Percentiles rank a stretch among this genome's conserved stretches.
Evolutionary conservation across 2,329 filamentous ascomycete genomes (phyloP).

Genomic region (Cercospora brassicicola): DNA sequence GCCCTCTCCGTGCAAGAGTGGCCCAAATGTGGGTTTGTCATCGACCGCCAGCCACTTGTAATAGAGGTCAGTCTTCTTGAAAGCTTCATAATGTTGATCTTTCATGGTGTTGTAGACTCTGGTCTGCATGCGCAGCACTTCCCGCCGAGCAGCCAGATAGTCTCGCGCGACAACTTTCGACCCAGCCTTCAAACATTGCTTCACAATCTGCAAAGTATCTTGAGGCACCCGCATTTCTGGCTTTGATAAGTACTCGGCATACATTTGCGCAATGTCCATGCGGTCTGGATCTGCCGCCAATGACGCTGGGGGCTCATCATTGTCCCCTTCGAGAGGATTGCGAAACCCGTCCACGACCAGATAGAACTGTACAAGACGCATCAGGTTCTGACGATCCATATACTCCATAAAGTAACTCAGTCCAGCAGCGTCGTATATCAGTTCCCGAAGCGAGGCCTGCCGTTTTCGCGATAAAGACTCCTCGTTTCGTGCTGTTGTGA

Average conservation of each 20-base stretch:
- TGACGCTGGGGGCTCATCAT: slow-evolving; percentile 59
- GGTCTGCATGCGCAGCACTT: slow-evolving; percentile 80
- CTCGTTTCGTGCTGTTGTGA: slow-evolving; percentile 36
- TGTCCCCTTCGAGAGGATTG: slow-evolving; percentile 85
- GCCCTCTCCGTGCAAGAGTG: slow-evolving; percentile 25
- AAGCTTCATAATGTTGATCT: slow-evolving; percentile 73
- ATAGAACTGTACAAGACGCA: slow-evolving; percentile 96
- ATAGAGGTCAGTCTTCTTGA: slow-evolving; percentile 90
- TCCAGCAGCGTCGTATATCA: slow-evolving; percentile 86
- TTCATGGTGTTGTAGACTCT: slow-evolving; percentile 82
- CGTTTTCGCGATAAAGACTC: slow-evolving; percentile 63
- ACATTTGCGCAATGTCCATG: slow-evolving; percentile 84
- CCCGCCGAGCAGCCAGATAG: slow-evolving; percentile 77
- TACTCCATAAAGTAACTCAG: slow-evolving; percentile 99
- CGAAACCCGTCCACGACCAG: slow-evolving; percentile 95
- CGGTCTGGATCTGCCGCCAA: slow-evolving; percentile 72
- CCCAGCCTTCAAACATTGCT: slow-evolving; percentile 75
- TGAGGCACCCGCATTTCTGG: slow-evolving; percentile 76
- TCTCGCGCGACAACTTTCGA: slow-evolving; percentile 73
- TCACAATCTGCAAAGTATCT: slow-evolving; percentile 67
- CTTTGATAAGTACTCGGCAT: slow-evolving; percentile 81
- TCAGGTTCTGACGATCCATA: slow-evolving; percentile 87
- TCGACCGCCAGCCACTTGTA: slow-evolving; percentile 94
- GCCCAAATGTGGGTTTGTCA: slow-evolving; percentile 52
- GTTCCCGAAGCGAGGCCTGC: slow-evolving; percentile 74